phyloP scores from a whole-genome alignment of 192 early-diverging fungal species.

The Coemansia sp. region DNA sequence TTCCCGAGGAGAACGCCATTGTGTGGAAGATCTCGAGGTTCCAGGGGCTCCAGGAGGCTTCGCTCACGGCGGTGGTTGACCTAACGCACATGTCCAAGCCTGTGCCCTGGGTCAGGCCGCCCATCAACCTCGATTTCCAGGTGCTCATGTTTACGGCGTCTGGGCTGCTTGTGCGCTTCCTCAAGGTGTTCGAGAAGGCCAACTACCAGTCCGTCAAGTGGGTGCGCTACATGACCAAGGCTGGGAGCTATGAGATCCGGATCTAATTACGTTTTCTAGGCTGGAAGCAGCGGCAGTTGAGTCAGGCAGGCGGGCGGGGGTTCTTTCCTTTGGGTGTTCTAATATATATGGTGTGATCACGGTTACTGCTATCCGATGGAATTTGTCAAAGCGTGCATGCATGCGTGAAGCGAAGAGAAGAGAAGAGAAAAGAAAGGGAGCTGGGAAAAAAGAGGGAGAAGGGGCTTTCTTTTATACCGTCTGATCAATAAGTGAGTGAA shows the following conservation, averaged over 20 bases:
- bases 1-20: slow-evolving; percentile 88
- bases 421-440: too few species aligned
- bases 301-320: too few species aligned
- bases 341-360: slow-evolving; percentile 4
- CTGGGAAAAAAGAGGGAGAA: too few species aligned
- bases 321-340: background rate
- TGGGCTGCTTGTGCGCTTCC: slow-evolving; percentile 92
- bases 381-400: too few species aligned
- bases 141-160: slow-evolving; percentile 98
- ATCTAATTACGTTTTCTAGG: slow-evolving; percentile 13
- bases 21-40: slow-evolving; percentile 94
- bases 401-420: too few species aligned
- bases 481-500: too few species aligned
- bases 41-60: slow-evolving; percentile 87
- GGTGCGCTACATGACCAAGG: slow-evolving; percentile 98
- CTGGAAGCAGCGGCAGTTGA: background rate
- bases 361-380: too few species aligned
- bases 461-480: too few species aligned
- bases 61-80: slow-evolving; percentile 80
- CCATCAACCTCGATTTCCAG: slow-evolving; percentile 86
- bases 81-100: slow-evolving; percentile 81
- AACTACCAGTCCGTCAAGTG: slow-evolving; percentile 98
- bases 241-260: slow-evolving; percentile 57
- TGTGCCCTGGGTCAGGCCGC: slow-evolving; percentile 91
- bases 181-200: slow-evolving; percentile 97